A percentile compares a stretch with the other conserved stretches of the same genome.
Evolutionary conservation across 2,329 filamentous ascomycete species (phyloP).

Genomic region (Trichoderma sp.): DNA sequence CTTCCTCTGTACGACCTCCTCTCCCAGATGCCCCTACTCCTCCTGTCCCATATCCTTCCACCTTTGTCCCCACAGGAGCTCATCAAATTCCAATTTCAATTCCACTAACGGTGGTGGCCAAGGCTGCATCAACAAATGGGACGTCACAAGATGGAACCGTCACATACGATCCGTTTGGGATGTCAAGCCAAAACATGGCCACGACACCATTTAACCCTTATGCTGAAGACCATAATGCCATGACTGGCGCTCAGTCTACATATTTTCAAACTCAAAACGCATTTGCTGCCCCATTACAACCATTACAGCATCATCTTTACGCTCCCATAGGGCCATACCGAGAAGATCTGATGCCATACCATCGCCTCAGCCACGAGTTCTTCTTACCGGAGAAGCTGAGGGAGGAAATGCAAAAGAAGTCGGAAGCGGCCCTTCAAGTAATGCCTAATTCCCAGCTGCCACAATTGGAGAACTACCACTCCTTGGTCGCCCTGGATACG

Average conservation of each 20-base stretch:
- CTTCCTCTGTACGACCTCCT: constrained; percentile 41
- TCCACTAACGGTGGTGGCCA: neutral
- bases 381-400: constrained; percentile 85
- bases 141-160: constrained; percentile 44
- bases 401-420: constrained; percentile 85
- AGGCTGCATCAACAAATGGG: constrained; percentile 47
- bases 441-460: constrained; percentile 76
- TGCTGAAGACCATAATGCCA: constrained; percentile 63
- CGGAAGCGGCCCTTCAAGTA: constrained; percentile 80
- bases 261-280: constrained; percentile 64
- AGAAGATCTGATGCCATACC: constrained; percentile 79
- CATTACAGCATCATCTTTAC: constrained; percentile 89
- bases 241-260: constrained; percentile 56
- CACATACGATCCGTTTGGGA: constrained; percentile 62
- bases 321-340: constrained; percentile 80
- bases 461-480: constrained; percentile 84
- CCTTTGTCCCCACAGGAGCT: neutral
- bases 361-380: constrained; percentile 83
- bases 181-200: constrained; percentile 52
- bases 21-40: neutral
- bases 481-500: constrained; percentile 83
- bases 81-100: neutral
- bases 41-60: neutral
- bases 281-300: constrained; percentile 56
- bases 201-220: constrained; percentile 69